Percentiles rank a stretch among this genome's conserved stretches.
Evolutionary conservation across 2,329 filamentous ascomycete genomes (phyloP).

Genomic region (Paradendryphiella salina): DNA sequence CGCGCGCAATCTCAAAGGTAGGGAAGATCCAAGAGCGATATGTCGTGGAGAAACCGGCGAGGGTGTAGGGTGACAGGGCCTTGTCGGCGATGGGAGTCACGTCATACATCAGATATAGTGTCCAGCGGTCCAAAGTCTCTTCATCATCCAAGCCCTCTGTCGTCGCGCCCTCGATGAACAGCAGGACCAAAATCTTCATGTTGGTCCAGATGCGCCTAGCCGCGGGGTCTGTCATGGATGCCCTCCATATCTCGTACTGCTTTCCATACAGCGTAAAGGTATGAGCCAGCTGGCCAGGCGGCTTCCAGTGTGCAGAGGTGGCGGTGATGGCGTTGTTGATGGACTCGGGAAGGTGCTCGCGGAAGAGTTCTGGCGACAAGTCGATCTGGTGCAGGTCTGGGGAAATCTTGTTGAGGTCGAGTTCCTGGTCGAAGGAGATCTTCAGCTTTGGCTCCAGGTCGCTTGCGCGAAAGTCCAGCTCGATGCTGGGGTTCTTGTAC

Average conservation of each 20-base stretch:
- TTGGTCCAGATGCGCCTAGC: constrained; percentile 75
- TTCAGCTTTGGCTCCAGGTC: constrained; percentile 79
- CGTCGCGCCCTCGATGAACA: constrained; percentile 93
- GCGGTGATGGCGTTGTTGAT: constrained; percentile 42
- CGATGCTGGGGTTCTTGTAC: constrained; percentile 79
- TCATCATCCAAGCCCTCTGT: constrained; percentile 71
- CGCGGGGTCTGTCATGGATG: constrained; percentile 69
- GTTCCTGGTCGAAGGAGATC: constrained; percentile 72
- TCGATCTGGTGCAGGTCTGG: constrained; percentile 66
- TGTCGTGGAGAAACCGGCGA: constrained; percentile 87
- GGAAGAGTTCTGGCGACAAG: constrained; percentile 62
- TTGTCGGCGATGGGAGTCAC: constrained; percentile 39
- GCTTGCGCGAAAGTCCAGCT: constrained; percentile 68
- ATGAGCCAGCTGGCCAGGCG: constrained; percentile 73
- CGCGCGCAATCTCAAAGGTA: constrained; percentile 48
- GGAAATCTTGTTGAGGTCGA: constrained; percentile 69
- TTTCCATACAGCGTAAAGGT: constrained; percentile 64
- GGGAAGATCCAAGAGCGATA: constrained; percentile 79
- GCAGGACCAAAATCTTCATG: constrained; percentile 77
- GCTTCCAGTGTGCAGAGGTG: constrained; percentile 57
- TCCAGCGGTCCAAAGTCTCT: constrained; percentile 79
- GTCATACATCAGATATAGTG: constrained; percentile 74
- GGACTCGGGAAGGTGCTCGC: constrained; percentile 47
- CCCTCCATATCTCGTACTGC: constrained; percentile 82
- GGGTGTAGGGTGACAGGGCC: constrained; percentile 61